phyloP scores from a whole-genome alignment of 202 grass and related monocot genomes.

The Musa balbisiana region DNA sequence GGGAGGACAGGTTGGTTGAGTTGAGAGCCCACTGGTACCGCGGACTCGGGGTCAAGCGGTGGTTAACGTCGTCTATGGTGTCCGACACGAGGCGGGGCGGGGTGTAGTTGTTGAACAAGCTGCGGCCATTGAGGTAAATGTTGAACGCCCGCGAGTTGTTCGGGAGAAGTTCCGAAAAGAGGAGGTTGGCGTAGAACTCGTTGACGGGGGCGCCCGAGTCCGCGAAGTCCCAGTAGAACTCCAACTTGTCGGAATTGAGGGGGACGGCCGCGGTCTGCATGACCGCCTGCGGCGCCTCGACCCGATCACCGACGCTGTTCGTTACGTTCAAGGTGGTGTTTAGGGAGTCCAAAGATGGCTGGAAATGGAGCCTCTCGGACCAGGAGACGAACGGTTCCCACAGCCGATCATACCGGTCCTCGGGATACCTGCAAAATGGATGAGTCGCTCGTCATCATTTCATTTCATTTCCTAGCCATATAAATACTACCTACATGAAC shows the following conservation, averaged over 20 bases:
- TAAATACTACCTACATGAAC: neutral
- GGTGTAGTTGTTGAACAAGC: neutral
- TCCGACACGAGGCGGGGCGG: neutral
- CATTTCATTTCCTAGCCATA: no score
- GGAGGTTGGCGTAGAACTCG: conserved; percentile 20
- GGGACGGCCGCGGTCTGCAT: conserved; percentile 47
- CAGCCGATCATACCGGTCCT: conserved; percentile 19
- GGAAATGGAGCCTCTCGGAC: neutral
- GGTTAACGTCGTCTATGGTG: neutral
- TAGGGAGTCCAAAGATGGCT: neutral
- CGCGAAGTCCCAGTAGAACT: conserved; percentile 15
- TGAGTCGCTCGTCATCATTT: no score
- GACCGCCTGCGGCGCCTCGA: conserved; percentile 35
- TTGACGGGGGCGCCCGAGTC: conserved; percentile 13
- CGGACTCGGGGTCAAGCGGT: neutral
- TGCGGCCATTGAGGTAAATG: conserved; percentile 27
- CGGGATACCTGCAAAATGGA: conserved; percentile 10
- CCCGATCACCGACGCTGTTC: neutral
- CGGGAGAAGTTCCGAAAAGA: conserved; percentile 42
- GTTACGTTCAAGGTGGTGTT: conserved; percentile 1
- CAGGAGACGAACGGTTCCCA: neutral
- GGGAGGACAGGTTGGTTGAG: neutral
- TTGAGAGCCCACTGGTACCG: neutral
- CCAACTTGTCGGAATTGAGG: conserved; percentile 14
- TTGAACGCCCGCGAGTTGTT: conserved; percentile 33